Percentiles rank a stretch among this genome's conserved stretches.
Conservation (phyloP, 139 green algal genomes). For the Nannochloris sp. region DNA sequence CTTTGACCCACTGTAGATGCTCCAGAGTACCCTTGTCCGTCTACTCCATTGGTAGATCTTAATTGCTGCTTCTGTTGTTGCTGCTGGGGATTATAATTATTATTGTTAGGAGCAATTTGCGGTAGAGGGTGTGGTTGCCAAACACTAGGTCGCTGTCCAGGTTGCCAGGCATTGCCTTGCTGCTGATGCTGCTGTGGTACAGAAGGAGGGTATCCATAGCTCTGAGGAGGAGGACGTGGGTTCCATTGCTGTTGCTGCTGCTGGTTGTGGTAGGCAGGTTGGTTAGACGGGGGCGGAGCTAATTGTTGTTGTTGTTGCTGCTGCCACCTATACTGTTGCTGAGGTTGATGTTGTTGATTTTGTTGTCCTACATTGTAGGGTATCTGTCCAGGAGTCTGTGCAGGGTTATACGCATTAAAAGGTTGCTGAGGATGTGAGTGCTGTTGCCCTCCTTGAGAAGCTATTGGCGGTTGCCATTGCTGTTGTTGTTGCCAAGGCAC, state of each 20-base stretch:
- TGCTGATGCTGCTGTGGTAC: too few species aligned
- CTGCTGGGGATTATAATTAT: too few species aligned
- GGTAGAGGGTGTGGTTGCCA: too few species aligned
- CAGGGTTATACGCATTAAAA: slow-evolving; percentile 5
- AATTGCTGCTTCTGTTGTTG: too few species aligned
- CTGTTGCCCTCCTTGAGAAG: not conserved
- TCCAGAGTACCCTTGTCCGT: too few species aligned
- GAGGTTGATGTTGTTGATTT: not conserved
- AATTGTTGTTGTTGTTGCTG: not conserved
- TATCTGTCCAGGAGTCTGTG: not conserved
- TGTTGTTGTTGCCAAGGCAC: slow-evolving; percentile 16
- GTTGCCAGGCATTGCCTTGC: too few species aligned
- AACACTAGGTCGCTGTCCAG: too few species aligned
- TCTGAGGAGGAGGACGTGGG: too few species aligned
- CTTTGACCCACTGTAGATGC: too few species aligned
- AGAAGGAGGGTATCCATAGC: too few species aligned
- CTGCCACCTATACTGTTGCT: slow-evolving; percentile 7
- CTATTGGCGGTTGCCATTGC: not conserved
- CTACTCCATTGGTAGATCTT: too few species aligned
- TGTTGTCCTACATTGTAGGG: slow-evolving; percentile 5
- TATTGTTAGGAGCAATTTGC: too few species aligned
- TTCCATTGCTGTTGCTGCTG: not conserved
- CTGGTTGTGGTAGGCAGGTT: not conserved
- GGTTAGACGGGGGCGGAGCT: not conserved
- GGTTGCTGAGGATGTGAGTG: slow-evolving; percentile 1